phyloP scores from a whole-genome alignment of 768 basidiomycete species.

The Agaricus sinodeliciosus region DNA sequence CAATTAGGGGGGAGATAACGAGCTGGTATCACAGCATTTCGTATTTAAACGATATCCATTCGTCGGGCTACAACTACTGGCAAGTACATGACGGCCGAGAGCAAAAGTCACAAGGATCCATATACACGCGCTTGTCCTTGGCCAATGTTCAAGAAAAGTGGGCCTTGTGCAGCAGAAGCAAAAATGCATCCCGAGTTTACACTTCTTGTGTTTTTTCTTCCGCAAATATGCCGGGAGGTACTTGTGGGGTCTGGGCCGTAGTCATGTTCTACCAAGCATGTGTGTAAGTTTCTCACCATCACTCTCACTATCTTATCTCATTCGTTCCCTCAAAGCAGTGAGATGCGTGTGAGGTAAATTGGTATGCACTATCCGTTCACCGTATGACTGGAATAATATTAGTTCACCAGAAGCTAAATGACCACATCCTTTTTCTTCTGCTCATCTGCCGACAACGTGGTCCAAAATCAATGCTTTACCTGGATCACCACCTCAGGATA shows the following conservation, averaged over 20 bases:
- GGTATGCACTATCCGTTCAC: not conserved
- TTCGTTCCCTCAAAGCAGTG: not conserved
- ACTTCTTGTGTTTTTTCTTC: not conserved
- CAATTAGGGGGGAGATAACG: not conserved
- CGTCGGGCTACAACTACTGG: not conserved
- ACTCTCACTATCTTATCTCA: not conserved
- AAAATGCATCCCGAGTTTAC: too few species aligned
- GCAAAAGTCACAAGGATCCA: not conserved
- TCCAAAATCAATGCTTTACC: not conserved
- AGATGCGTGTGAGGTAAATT: not conserved
- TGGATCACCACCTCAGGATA: not conserved
- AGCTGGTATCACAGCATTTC: not conserved
- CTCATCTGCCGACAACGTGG: not conserved
- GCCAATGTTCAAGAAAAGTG: not conserved
- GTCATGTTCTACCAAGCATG: not conserved
- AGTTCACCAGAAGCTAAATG: not conserved
- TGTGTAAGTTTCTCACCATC: not conserved
- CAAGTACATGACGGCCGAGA: not conserved
- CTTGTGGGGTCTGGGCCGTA: not conserved
- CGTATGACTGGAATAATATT: not conserved
- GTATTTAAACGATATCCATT: too few species aligned
- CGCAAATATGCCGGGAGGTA: not conserved
- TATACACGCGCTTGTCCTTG: not conserved
- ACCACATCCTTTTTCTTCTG: not conserved
- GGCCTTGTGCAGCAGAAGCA: conserved; percentile 7